Evolutionary conservation across 768 basidiomycete genomes (phyloP), one percentile per base, ranked within the genome.

Genomic region (Rhizopogon vinicolor): DNA sequence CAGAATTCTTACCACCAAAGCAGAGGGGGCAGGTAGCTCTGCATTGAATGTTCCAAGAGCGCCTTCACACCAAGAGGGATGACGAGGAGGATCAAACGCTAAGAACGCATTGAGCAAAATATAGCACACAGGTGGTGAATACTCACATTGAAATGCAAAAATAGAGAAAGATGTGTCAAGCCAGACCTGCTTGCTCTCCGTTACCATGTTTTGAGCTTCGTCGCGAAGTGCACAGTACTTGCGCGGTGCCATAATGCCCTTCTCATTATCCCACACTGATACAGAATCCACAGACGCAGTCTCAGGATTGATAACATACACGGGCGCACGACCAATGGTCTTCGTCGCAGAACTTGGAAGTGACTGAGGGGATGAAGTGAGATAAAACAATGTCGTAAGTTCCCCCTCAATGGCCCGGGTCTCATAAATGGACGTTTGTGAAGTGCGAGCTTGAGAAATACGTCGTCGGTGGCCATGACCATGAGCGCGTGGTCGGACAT

Each of bases 401-500:
- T 91, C 91, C 61, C 92, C 90, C 53, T 89, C 78, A 45, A 92
- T 91, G n/a, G n/a, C n/a, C n/a, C n/a, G n/a, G 0, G 86, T 91
- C 65, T 91, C 89, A 59, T 90, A 91, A 0, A 89, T 78, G 0
- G 89, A 91, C 0, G 82, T 73, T 3, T 85, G 77, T 12, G 85
- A 86, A 8, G 79, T 77, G 18, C 81, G 80, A 29, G 81, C 78
- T 46, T 83, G 78, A 1, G 87, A 89, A 49, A 83, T 79, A 2
- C 88, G 81, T 37, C 87, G 84, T 40, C 84, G 84, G 64, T 90
- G 88, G 2, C 88, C 85, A 40, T 82, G 78, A 0, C 87, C 86
- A 14, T 78, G 79, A 22, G 77, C 73, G 5, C 83, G 78, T 18
- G 75, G 69, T 6, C 67, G 68, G 5, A 63, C 59, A 19, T 75